Base-by-base conservation (phyloP, 2,329 filamentous ascomycete genomes). In the Arthrinium puccinioides region DNA sequence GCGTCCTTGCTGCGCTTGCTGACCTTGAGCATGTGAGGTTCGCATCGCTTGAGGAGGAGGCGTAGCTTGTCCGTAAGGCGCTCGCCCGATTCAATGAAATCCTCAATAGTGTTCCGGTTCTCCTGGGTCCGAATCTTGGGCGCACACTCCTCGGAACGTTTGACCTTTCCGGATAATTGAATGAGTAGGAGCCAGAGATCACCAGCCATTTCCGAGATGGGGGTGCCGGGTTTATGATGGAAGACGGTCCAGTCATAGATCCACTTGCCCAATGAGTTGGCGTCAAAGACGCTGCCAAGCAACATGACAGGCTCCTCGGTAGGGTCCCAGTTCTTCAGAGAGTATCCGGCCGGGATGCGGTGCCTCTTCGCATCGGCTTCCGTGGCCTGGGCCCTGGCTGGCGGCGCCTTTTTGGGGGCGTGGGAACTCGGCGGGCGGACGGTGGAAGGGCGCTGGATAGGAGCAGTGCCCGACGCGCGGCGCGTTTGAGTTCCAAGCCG, bases 221-320 rank as follows among this genome's bases (percentile, higher is more conserved):
- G 86, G 9, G 84, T 87, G 27, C 77, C 76, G 11, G 87, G 77
- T 25, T 87, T 87, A 49, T 94, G 82, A 59, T 84, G 82, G 67
- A 87, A 95, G 46, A 96, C 87, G 14, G 92, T 96, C 92, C 92
- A 98, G 72, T 97, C 92, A 64, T 95, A 98, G 56, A 98, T 94
- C 92, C 92, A 98, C 66, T 96, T 96, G 55, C 92, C 92, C 21
- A 98, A 74, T 19, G 87, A 95, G 73, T 97, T 96, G 55, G 90
- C 87, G 57, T 97, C 92, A 56, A 97, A 97, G 39, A 97, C 92
- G 56, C 87, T 94, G 35, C 92, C 92, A 16, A 97, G 74, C 19
- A 98, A 76, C 57, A 96, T 82, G 58, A 98, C 96, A 36, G 92
- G 92, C 50, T 88, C 81, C 68, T 97, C 90, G 20, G 79, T 81